Conservation (phyloP, 495 filamentous ascomycete species). For the Corynascus novoguineensis region DNA sequence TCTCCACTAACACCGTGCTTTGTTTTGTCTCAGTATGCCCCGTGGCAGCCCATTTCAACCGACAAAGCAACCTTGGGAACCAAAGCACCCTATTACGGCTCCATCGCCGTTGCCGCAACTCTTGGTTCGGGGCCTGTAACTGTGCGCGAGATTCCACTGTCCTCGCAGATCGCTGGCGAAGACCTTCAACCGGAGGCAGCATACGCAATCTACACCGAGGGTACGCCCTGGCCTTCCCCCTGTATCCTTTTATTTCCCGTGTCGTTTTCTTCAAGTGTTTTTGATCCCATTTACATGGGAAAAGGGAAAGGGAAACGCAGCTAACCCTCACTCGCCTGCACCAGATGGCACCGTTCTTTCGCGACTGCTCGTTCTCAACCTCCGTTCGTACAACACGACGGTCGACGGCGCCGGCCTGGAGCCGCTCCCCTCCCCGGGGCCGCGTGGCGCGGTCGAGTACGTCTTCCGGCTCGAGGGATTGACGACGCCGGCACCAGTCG, state of each 20-base stretch:
- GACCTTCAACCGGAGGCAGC: slow-evolving; percentile 43
- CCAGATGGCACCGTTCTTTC: slow-evolving; percentile 31
- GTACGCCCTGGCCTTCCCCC: neutral
- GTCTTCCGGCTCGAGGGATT: slow-evolving; percentile 31
- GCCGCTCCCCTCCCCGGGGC: slow-evolving; percentile 25
- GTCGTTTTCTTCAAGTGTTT: no score
- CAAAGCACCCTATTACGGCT: slow-evolving; percentile 63
- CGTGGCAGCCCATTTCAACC: slow-evolving; percentile 58
- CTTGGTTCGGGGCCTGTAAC: slow-evolving; percentile 37
- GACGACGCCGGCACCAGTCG: slow-evolving; percentile 10
- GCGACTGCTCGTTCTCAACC: slow-evolving; percentile 54
- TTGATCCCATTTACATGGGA: no score
- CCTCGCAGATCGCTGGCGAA: slow-evolving; percentile 13
- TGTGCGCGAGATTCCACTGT: slow-evolving; percentile 42
- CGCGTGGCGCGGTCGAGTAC: slow-evolving; percentile 35
- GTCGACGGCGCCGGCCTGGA: slow-evolving; percentile 35
- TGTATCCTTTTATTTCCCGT: neutral
- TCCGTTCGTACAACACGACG: slow-evolving; percentile 57
- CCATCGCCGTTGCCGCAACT: slow-evolving; percentile 54
- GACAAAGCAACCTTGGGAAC: slow-evolving; percentile 51
- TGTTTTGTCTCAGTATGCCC: slow-evolving; percentile 13
- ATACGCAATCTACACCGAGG: slow-evolving; percentile 54
- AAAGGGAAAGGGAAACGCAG: no score
- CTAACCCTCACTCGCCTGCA: no score
- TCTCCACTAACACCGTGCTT: neutral